Conservation (phyloP, 176 grass and related monocot genomes). For the Aegilops tauschii region DNA sequence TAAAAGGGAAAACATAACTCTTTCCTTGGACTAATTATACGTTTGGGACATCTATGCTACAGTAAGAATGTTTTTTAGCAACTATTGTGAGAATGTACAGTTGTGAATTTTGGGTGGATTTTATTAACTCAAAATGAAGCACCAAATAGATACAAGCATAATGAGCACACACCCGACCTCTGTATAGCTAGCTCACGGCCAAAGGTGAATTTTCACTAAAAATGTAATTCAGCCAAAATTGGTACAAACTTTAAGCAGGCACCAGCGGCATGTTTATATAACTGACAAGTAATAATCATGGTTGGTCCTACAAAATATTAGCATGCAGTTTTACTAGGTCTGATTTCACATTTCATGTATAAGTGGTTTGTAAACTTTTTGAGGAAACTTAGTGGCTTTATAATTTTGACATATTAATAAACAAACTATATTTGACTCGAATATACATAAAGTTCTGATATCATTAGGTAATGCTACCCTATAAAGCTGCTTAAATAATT, state of each 20-base stretch:
- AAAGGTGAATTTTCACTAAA: neutral
- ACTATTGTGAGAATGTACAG: too few species aligned
- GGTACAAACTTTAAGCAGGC: too few species aligned
- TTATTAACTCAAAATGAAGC: too few species aligned
- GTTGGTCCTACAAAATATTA: neutral
- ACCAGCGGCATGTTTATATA: neutral
- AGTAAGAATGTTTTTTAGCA: too few species aligned
- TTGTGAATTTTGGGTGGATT: too few species aligned
- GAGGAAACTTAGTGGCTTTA: neutral
- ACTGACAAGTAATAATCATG: neutral
- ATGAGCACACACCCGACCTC: too few species aligned
- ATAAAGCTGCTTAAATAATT: neutral
- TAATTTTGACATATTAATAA: neutral
- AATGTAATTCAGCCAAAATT: neutral
- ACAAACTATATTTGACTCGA: neutral
- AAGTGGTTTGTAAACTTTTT: neutral
- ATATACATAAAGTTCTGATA: neutral
- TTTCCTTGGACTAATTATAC: neutral
- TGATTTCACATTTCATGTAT: conserved; percentile 26
- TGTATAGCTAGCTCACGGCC: too few species aligned
- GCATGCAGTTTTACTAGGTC: neutral
- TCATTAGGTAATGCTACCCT: neutral
- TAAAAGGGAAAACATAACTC: too few species aligned
- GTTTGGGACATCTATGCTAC: neutral
- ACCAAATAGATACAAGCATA: too few species aligned